Base-by-base conservation (phyloP, 2,329 filamentous ascomycete genomes). In the Chrysosporium queenslandicum region DNA sequence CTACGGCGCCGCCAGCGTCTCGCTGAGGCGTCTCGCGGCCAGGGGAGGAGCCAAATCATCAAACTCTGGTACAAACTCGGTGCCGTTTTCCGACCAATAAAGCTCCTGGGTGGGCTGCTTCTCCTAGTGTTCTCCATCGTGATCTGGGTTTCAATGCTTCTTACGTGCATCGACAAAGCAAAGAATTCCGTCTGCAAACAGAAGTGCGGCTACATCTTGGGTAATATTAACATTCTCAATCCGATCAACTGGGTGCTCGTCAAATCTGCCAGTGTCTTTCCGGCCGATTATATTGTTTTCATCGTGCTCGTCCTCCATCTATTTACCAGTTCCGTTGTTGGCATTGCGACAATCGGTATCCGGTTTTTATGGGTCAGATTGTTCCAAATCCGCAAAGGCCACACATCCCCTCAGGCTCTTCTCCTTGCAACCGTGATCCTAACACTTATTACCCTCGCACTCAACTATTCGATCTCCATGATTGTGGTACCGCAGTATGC, bases 401-500 rank as follows among this genome's bases (percentile, higher is more conserved):
- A 90, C 60, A 97, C 91, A 0, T 85, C 87, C 0, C 92, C 92
- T 0, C 92, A 97, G 67, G 92, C 91, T 1, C 77, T 98, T 5
- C 80, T 98, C 50, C 82, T 96, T 64, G 86, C 88, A 1, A 96
- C 91, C 0, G 87, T 94, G 9, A 82, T 98, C 74, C 77, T 98
- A 43, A 91, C 88, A 0, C 77, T 97, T 58, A 91, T 94, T 59
- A 87, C 87, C 1, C 74, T 98, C 40, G 92, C 87, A 30, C 85
- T 94, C 68, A 95, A 97, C 72, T 98, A 97, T 68, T 82, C 87
- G 7, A 75, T 97, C 39, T 85, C 87, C 53, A 95, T 94, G 85
- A 77, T 97, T 56, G 82, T 95, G n/a, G 92, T 89, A 4, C 92
- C 92, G 1, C 90, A 97, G 64, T 98, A 98, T 66, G 82, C 91